Conservation (phyloP, 768 basidiomycete species). For the Gymnopilus dilepis region DNA sequence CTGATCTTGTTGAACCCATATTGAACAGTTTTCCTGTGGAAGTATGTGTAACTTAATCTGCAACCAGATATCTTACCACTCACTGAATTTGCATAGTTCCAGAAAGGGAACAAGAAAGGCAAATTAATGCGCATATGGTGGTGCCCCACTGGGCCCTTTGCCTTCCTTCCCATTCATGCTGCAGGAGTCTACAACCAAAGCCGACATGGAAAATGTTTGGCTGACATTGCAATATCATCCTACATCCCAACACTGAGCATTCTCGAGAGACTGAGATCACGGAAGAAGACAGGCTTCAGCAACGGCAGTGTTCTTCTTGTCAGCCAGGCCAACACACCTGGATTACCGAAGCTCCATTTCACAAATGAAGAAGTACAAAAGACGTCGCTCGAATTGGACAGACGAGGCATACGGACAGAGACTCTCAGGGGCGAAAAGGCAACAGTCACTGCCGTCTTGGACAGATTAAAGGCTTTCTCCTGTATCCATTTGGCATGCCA, state of each 20-base stretch:
- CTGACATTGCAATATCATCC: slow-evolving; percentile 26
- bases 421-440: slow-evolving; percentile 18
- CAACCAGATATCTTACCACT: neutral
- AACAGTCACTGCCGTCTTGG: slow-evolving; percentile 10
- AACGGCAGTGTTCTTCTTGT: slow-evolving; percentile 13
- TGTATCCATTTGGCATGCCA: slow-evolving; percentile 50
- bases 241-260: slow-evolving; percentile 1
- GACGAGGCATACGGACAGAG: neutral
- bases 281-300: too few relatives aligned
- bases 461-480: slow-evolving; percentile 15
- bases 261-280: too few relatives aligned
- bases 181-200: slow-evolving; percentile 29
- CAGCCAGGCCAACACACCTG: slow-evolving; percentile 19
- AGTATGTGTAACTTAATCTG: neutral
- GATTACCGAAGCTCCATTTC: slow-evolving; percentile 6
- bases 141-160: slow-evolving; percentile 35
- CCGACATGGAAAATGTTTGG: neutral
- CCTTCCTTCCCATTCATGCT: slow-evolving; percentile 39
- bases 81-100: too few relatives aligned
- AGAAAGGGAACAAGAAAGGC: neutral
- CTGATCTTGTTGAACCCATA: slow-evolving; percentile 17
- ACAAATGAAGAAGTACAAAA: slow-evolving; percentile 13
- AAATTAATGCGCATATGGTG: slow-evolving; percentile 18
- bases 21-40: slow-evolving; percentile 1
- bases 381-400: neutral